These are phyloP conservation scores for Fusarium dimerum DNA, from an alignment of 2,329 filamentous ascomycete species.

Conservation along the genomic window DNA sequence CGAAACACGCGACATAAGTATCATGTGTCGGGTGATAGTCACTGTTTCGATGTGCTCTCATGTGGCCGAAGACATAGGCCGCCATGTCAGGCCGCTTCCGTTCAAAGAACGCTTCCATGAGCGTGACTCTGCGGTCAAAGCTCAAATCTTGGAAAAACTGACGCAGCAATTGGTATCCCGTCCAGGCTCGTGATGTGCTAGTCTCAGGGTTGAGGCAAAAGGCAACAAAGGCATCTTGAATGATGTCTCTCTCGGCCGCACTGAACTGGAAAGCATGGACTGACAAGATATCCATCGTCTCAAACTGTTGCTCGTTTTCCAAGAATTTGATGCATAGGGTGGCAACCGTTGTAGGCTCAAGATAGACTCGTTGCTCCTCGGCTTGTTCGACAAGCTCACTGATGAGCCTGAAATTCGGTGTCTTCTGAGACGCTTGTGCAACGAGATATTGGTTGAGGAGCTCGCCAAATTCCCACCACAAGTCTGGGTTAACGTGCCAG, in stretches of 20 bases:
- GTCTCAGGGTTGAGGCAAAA: constrained; percentile 67
- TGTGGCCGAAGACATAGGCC: constrained; percentile 84
- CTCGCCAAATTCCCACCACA: constrained; percentile 53
- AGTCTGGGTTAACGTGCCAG: constrained; percentile 45
- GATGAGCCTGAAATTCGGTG: constrained; percentile 69
- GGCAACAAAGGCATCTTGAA: constrained; percentile 65
- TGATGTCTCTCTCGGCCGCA: constrained; percentile 64
- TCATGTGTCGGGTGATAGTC: constrained; percentile 67
- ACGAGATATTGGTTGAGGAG: constrained; percentile 72
- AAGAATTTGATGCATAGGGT: constrained; percentile 75
- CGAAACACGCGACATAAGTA: constrained; percentile 77
- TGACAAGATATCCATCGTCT: constrained; percentile 81
- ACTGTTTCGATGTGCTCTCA: constrained; percentile 74
- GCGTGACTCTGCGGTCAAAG: constrained; percentile 62
- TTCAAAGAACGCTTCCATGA: constrained; percentile 83
- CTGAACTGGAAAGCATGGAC: constrained; percentile 72
- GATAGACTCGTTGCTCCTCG: constrained; percentile 66
- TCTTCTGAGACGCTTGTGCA: constrained; percentile 61
- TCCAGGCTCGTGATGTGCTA: constrained; percentile 65
- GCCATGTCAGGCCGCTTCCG: constrained; percentile 82
- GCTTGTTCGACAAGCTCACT: constrained; percentile 72
- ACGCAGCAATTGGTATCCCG: constrained; percentile 64
- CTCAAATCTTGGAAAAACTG: constrained; percentile 67
- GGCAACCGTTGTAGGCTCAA: constrained; percentile 75
- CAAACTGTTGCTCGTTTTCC: constrained; percentile 72